Conservation (phyloP, 306 rosid genomes). For the Arachis hypogaea region DNA sequence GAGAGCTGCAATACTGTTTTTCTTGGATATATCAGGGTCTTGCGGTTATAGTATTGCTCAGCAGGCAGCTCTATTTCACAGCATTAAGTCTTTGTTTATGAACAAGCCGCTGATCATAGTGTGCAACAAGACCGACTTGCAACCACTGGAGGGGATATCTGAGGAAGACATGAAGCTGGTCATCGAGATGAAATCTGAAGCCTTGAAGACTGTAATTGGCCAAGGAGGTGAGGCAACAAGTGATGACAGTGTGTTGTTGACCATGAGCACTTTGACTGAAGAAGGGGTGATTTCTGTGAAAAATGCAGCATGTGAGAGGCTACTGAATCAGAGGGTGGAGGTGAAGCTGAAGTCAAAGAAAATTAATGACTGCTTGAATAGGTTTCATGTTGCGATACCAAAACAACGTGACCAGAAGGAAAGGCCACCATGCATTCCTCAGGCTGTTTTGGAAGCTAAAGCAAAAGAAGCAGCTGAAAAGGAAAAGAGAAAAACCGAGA, state of each 20-base stretch:
- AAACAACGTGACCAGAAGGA: conserved; percentile 82
- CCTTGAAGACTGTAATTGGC: conserved; percentile 74
- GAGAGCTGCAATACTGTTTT: conserved; percentile 88
- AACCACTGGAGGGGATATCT: conserved; percentile 69
- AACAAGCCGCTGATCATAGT: conserved; percentile 58
- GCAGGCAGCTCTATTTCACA: conserved; percentile 84
- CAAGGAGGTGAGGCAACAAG: conserved; percentile 75
- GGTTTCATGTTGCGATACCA: conserved; percentile 84
- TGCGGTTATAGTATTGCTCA: conserved; percentile 88
- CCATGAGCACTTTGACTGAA: conserved; percentile 87
- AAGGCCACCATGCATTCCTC: conserved; percentile 78
- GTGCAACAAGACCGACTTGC: conserved; percentile 86
- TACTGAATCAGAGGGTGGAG: conserved; percentile 81
- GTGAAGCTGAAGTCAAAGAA: conserved; percentile 84
- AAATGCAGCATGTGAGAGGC: conserved; percentile 84
- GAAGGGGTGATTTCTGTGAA: conserved; percentile 86
- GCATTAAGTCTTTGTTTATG: conserved; percentile 66
- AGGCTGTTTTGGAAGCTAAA: conserved; percentile 70
- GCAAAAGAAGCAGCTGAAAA: conserved; percentile 66
- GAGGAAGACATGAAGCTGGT: conserved; percentile 85
- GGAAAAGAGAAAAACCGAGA: conserved; percentile 68
- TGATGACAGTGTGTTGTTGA: conserved; percentile 64
- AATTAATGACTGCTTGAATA: conserved; percentile 71
- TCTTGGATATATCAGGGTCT: conserved; percentile 86
- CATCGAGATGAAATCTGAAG: conserved; percentile 79